Conservation (phyloP, 2,329 filamentous ascomycete genomes). For the Chrysoporthe puriensis region DNA sequence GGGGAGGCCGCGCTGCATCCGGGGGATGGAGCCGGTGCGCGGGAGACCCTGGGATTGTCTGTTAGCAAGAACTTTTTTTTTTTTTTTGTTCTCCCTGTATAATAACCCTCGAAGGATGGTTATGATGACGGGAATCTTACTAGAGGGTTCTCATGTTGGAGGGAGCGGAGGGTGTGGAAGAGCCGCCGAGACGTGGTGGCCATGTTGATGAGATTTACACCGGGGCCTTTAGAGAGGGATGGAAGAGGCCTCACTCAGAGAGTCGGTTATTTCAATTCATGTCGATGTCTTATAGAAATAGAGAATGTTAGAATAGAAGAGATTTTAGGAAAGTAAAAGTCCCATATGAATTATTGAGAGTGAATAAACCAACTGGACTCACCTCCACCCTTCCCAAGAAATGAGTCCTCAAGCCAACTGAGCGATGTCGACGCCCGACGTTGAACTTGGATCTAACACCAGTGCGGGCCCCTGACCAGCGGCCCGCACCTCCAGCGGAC, state of each 20-base stretch:
- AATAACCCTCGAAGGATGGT: neutral
- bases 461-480: neutral
- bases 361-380: neutral
- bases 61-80: constrained; percentile 1
- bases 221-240: neutral
- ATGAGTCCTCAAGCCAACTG: neutral
- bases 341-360: neutral
- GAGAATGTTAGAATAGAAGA: neutral
- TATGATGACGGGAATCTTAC: constrained; percentile 50
- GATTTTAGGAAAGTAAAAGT: neutral
- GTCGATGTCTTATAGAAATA: neutral
- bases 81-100: neutral
- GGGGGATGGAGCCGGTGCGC: constrained; percentile 72
- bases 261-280: neutral
- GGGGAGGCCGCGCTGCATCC: constrained; percentile 80
- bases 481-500: neutral
- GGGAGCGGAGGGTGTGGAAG: constrained; percentile 56
- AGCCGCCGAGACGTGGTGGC: constrained; percentile 32
- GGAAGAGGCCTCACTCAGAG: neutral
- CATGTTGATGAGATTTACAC: constrained; percentile 17
- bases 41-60: constrained; percentile 73
- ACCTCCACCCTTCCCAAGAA: neutral
- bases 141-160: constrained; percentile 85
- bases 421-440: neutral
- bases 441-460: neutral